Base-by-base conservation (phyloP, 2,329 filamentous ascomycete species). In the Trichoderma atrobrunneum region DNA sequence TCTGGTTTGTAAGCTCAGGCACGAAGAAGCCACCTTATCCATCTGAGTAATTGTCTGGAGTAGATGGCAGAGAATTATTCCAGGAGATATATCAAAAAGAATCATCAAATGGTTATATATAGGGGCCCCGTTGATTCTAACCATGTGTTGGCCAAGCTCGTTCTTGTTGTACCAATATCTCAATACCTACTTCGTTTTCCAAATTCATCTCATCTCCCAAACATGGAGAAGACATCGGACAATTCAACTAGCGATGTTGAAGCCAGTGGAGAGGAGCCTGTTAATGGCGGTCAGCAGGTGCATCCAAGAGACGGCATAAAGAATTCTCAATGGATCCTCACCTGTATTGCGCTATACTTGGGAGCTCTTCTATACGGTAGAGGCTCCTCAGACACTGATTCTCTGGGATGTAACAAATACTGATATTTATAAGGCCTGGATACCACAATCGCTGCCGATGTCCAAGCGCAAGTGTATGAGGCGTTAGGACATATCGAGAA, bases 401-500 rank as follows among this genome's bases (percentile, higher is more conserved):
- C 16, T 3, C 2, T 5, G 39, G 16, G 6, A 43, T 43, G 16
- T 43, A 10, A n/a, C 39, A 43, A n/a, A 7, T 43, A 43, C 39
- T 43, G 7, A 43, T n/a, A n/a, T 43, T 43, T 18, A 14, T n/a
- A 43, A 43, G 39, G 39, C 39, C 18, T 43, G 39, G 39, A 43
- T n/a, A 86, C 82, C 56, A 88, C 86, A 3, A 85, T 88, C 61
- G 81, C 84, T 1, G 85, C 85, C 1, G 85, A 85, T 74, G 78
- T 87, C 6, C 84, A 87, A 71, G 81, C 80, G 1, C 73, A 77
- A 7, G 81, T 86, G n/a, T 76, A 84, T 11, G 75, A 79, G n/a
- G 73, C 76, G 0, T 84, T 85, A 34, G 76, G 79, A 18, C 73
- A 81, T 1, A 73, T 83, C 32, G 74, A 79, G 7, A 80, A 83